Evolutionary conservation across 495 filamentous ascomycete genomes (phyloP), one percentile per base, ranked within the genome.

Genomic region (Xylaria telfairii): DNA sequence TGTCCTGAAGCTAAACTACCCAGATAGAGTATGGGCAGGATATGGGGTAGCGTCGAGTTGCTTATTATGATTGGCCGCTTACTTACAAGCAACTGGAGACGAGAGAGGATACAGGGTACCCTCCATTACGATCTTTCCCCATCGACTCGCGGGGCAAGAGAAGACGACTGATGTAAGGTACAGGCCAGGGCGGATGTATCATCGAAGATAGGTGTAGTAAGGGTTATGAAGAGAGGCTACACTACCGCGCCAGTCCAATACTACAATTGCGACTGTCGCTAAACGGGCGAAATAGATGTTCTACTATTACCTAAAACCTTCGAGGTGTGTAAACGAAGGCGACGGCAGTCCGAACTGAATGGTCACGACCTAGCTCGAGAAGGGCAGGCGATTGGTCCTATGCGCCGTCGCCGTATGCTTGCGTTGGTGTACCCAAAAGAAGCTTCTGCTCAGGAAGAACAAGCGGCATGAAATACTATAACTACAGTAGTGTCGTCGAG

Each of bases 151-250:
- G 65, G 70, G 42, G 61, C 39, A 66, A 60, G 37, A 69, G 47
- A 66, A 69, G 21, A 69, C 26, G 56, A 56, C 41, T 15, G 57
- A 32, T 68, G 67, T 62, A 69, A 69, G 67, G 67, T 69, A 69
- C 67, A 32, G 26, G 56, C 44, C 42, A 49, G 32, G 56, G 32
- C 67, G 67, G 56, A 44, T 39, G 42, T 19, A 54, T 42, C n/a
- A 51, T 62, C 44, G 39, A 51, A 32, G 30, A 39, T 69, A 69
- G 51, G 28, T 21, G 41, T 68, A 10, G 17, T 60, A 28, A 46
- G 12, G 15, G 51, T 66, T 66, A n/a, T 24, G 32, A 30, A 24
- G 17, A 32, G 44, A 32, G 42, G 9, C 26, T 37, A 47, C 28
- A n/a, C 24, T 30, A 66, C 32, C 21, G 13, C 28, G 34, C 19